These are phyloP conservation scores for Leishmania arabica DNA, from an alignment of 208 protist species.

Conservation along the genomic window DNA sequence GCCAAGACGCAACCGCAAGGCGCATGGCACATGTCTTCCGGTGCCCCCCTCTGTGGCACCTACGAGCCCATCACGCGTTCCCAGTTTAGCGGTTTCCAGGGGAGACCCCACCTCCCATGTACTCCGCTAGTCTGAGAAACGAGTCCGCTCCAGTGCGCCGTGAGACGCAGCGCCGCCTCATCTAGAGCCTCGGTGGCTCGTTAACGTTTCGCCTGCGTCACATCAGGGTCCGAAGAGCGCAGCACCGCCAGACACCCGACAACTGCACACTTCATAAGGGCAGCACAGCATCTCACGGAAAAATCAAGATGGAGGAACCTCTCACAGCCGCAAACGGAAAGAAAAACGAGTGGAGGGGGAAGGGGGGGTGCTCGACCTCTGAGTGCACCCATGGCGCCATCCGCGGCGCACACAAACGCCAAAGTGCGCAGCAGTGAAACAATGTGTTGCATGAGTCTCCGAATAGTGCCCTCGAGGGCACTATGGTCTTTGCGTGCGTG, in stretches of 20 bases:
- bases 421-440: background rate
- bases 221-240: background rate
- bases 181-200: background rate
- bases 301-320: background rate
- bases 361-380: background rate
- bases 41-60: background rate
- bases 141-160: background rate
- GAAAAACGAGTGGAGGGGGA: background rate
- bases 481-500: background rate
- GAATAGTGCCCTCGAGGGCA: background rate
- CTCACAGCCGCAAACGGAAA: background rate
- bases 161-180: background rate
- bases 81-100: background rate
- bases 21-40: background rate
- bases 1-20: background rate
- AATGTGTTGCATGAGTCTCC: background rate
- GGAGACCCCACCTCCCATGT: background rate
- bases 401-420: background rate
- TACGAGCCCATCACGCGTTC: background rate
- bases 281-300: background rate
- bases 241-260: background rate
- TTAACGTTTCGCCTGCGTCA: background rate
- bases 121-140: background rate
- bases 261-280: background rate
- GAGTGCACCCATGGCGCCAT: background rate